These are phyloP conservation scores for Aspergillus brasiliensis DNA, from an alignment of 2,329 filamentous ascomycete genomes.

Conservation along the genomic window DNA sequence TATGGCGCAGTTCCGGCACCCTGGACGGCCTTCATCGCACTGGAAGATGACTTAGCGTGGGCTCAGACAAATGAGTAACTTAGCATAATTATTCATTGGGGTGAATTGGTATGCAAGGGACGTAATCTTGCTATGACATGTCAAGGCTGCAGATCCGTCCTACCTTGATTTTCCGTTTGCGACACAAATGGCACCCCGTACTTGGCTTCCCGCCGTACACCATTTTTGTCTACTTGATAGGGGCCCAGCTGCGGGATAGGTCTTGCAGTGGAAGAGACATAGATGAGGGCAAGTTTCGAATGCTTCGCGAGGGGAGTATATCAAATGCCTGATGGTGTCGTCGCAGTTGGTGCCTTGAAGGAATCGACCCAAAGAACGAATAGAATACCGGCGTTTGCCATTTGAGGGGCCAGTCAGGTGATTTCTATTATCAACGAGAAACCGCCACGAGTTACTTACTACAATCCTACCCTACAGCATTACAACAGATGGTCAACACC, in stretches of 20 bases:
- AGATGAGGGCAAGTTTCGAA: not conserved
- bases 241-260: not conserved
- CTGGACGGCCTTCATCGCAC: conserved; percentile 42
- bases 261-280: not conserved
- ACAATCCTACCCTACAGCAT: no score
- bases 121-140: not conserved
- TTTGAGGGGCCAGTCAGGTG: not conserved
- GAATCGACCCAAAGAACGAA: no score
- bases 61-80: not conserved
- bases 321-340: no score
- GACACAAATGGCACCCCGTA: conserved; percentile 43
- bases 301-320: not conserved
- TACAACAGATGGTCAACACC: no score
- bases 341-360: no score
- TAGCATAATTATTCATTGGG: not conserved
- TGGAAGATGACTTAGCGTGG: conserved; percentile 20
- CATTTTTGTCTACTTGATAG: conserved; percentile 29
- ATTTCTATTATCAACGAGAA: not conserved
- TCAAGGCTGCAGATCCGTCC: conserved; percentile 14
- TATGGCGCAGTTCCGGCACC: conserved; percentile 38
- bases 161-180: conserved; percentile 45
- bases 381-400: not conserved
- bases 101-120: not conserved
- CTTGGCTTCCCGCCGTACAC: conserved; percentile 45
- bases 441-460: no score